Evolutionary conservation across 306 rosid species (phyloP), one percentile per base, ranked within the genome.

Genomic region (Fragaria ananassa): DNA sequence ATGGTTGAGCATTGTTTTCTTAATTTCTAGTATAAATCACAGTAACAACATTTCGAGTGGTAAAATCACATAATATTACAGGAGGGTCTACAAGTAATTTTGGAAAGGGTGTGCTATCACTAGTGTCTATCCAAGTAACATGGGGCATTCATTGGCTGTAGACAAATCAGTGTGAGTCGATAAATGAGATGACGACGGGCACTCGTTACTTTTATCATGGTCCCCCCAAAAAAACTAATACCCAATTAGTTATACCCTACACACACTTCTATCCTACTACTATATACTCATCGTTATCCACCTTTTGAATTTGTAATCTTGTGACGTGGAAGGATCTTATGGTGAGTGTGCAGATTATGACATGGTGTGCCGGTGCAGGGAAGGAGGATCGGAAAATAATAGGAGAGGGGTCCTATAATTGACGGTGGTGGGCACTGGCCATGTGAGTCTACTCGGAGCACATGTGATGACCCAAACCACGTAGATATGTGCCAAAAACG

Each of bases 281-380:
- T 11, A 25, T 25, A 10, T 10, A 58, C 17, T 4, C 35, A 4
- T 58, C 17, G 1, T 3, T 8, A 2, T 7, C 60, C 10, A 27
- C 74, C 58, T 4, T 51, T 6, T 0, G 25, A 51, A 18, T 6
- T 18, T 0, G 3, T 7, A 6, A 17, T 13, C 12, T 2, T 34
- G 29, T 42, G 76, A 70, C 72, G 80, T 75, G 80, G 60, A 23
- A 70, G 14, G 45, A 81, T 81, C 80, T 10, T 6, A 46, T 10
- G 11, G n/a, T 7, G 69, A 51, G 37, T 18, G 56, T 34, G 46
- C 8, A 35, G 23, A 23, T 18, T n/a, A 23, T 15, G 10, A 10
- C 0, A 35, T 12, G 75, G 23, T 56, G 65, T 1, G n/a, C 35
- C 17, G 14, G 17, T 15, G 56, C 39, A 58, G 41, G 62, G 51